Percentiles rank a stretch among this genome's conserved stretches.
Evolutionary conservation across 768 basidiomycete species (phyloP).

Genomic region (Termitomyces sp.): DNA sequence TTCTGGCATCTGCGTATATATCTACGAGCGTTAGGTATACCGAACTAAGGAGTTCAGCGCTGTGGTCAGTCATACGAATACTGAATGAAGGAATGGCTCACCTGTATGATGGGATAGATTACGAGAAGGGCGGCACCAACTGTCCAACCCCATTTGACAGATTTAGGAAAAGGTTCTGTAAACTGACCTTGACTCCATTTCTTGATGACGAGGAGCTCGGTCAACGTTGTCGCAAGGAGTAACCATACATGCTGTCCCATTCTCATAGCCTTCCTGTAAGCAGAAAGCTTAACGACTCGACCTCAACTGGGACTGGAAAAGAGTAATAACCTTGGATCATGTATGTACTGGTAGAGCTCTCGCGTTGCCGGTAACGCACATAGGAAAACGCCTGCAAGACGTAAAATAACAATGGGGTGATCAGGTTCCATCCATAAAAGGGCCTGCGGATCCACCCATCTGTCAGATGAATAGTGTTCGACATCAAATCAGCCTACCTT

Average conservation of each 20-base stretch:
- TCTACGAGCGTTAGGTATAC: constrained; percentile 49
- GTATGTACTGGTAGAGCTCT: constrained; percentile 80
- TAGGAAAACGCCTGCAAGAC: constrained; percentile 71
- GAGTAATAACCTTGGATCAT: constrained; percentile 59
- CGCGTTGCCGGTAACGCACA: constrained; percentile 85
- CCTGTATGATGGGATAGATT: constrained; percentile 65
- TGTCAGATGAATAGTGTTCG: constrained; percentile 1
- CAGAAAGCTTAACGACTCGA: background rate
- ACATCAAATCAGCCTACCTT: constrained; percentile 43
- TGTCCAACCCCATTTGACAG: constrained; percentile 65
- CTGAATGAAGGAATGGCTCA: constrained; percentile 26
- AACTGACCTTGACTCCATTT: constrained; percentile 82
- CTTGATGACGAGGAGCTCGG: constrained; percentile 72
- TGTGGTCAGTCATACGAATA: background rate
- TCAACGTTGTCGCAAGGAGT: constrained; percentile 77
- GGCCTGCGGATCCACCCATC: constrained; percentile 26
- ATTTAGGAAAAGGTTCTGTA: constrained; percentile 51
- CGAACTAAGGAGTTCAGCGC: constrained; percentile 44
- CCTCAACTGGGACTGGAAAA: background rate
- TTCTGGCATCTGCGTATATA: constrained; percentile 41
- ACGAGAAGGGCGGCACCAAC: constrained; percentile 52
- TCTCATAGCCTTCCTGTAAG: constrained; percentile 63
- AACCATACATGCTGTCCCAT: constrained; percentile 92
- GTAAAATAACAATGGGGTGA: constrained; percentile 75
- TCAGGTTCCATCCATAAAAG: constrained; percentile 86